Evolutionary conservation across 495 filamentous ascomycete species (phyloP), one percentile per base, ranked within the genome.

Genomic region (Hypoxylon perforatum): DNA sequence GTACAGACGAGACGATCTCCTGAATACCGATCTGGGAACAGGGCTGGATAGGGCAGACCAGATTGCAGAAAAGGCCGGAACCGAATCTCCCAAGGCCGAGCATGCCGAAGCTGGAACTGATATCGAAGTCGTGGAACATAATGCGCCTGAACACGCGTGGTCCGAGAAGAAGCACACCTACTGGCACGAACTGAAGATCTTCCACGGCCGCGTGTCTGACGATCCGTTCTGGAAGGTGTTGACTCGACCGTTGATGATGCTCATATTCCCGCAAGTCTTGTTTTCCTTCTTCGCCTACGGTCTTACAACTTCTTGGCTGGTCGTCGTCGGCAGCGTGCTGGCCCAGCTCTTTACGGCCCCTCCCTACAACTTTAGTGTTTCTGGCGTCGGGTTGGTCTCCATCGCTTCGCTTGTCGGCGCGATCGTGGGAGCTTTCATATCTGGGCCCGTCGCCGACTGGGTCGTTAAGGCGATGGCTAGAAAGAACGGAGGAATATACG

Each of bases 231-330:
- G 72, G 61, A 78, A 78, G 30, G 55, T 79, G 11, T 61, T 81
- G 4, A 67, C 75, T n/a, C 57, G 78, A 5, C 76, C 76, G 4
- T 67, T 81, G 22, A 59, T 70, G 8, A 68, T 77, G 50, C 69
- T 78, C 49, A 25, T 73, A 36, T 81, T 79, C 63, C 79, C 79
- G 10, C 74, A 76, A 44, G 79, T 79, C 5, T 60, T 81, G 12
- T 81, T 76, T 70, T 68, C 73, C 7, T 80, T 81, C 63, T 72
- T 81, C 21, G 76, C 78, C 11, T 76, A 79, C 41, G 79, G 79
- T 4, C 75, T 78, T 7, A 80, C 78, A 41, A 74, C 78, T 23
- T 77, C 75, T n/a, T 81, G 79, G 79, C 65, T 80, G 19, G 75
- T 81, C 28, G 75, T 72, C 3, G 75, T 80, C 7, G 73, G 77